Evolutionary conservation across 2,329 filamentous ascomycete species (phyloP).

Genomic region (Scedosporium minutisporum): DNA sequence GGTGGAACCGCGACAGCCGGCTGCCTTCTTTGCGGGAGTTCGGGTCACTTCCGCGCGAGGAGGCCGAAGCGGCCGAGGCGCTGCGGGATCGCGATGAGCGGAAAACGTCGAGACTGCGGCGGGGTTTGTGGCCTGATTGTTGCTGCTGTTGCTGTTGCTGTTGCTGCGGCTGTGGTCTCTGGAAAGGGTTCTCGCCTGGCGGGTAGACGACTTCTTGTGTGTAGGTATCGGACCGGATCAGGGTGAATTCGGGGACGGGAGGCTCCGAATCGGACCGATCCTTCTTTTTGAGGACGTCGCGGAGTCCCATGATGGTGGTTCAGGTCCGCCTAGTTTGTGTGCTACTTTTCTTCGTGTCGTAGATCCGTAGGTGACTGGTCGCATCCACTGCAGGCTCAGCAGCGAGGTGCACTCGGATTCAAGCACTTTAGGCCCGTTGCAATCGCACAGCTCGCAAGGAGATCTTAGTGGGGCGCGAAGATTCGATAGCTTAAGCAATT

Average conservation of each 20-base stretch:
- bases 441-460: too few relatives aligned
- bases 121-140: slow-evolving; percentile 20
- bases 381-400: neutral
- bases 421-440: too few relatives aligned
- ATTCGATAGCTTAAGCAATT: neutral
- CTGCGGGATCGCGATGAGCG: slow-evolving; percentile 37
- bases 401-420: neutral
- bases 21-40: slow-evolving; percentile 16
- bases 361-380: neutral
- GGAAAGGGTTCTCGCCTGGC: slow-evolving; percentile 31
- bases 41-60: slow-evolving; percentile 18
- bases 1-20: slow-evolving; percentile 60
- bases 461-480: neutral
- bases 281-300: slow-evolving; percentile 46
- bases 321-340: neutral
- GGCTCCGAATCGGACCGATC: slow-evolving; percentile 27
- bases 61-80: slow-evolving; percentile 34
- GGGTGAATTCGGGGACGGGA: slow-evolving; percentile 64
- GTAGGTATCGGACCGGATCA: slow-evolving; percentile 75
- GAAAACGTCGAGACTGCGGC: slow-evolving; percentile 37
- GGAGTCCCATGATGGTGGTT: slow-evolving; percentile 40
- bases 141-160: too few relatives aligned
- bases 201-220: slow-evolving; percentile 71
- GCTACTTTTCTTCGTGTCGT: neutral
- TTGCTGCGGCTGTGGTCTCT: slow-evolving; percentile 16